phyloP scores from a whole-genome alignment of 1,284 basidiomycete species.

The Ceratobasidium sp. region DNA sequence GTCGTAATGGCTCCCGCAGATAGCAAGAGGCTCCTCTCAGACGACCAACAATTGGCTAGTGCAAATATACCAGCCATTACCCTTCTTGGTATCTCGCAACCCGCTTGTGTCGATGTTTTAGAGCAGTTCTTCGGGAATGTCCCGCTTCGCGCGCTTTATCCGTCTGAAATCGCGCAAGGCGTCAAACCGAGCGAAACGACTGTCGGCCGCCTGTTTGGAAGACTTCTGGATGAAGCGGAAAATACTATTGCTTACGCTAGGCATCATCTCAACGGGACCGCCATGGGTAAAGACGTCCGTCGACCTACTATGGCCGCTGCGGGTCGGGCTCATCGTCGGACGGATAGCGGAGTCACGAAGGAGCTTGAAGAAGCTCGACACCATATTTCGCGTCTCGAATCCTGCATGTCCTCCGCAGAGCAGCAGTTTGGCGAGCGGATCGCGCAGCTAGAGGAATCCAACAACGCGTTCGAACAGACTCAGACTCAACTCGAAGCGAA shows the following conservation, averaged over 20 bases:
- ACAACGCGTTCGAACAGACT: too few relatives aligned
- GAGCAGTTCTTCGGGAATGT: not conserved
- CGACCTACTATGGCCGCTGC: not conserved
- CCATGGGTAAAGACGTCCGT: not conserved
- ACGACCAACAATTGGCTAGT: not conserved
- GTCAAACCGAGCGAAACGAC: not conserved
- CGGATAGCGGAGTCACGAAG: not conserved
- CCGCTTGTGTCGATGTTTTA: not conserved
- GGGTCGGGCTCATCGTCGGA: not conserved
- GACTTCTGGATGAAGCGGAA: not conserved
- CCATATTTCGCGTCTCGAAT: not conserved
- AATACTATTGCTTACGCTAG: not conserved
- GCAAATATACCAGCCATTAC: not conserved
- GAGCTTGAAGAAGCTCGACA: not conserved
- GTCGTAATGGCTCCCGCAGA: too few relatives aligned
- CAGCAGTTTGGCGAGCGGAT: not conserved
- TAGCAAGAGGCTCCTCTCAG: too few relatives aligned
- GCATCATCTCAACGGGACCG: not conserved
- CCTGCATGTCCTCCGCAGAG: too few relatives aligned
- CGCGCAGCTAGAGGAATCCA: too few relatives aligned
- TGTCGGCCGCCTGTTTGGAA: constrained; percentile 1
- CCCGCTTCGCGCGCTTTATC: too few relatives aligned
- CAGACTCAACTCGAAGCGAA: too few relatives aligned
- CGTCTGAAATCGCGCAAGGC: not conserved
- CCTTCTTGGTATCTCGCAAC: not conserved